Evolutionary conservation across 768 basidiomycete genomes (phyloP).

Genomic region (Boletus insuetus): DNA sequence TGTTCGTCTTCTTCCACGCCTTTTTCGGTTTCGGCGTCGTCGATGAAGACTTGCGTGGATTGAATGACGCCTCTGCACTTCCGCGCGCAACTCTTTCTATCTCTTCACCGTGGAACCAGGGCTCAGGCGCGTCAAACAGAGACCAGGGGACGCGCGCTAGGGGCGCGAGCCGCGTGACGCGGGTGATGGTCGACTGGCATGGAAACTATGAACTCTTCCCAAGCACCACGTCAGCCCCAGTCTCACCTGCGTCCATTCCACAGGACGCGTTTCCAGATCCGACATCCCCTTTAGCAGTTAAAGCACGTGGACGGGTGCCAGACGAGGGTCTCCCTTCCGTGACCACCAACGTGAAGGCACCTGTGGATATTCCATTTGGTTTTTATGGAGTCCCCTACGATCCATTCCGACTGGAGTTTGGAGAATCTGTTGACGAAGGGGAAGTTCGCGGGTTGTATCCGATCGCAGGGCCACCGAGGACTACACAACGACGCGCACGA

Average conservation of each 20-base stretch:
- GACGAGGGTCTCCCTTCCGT: background rate
- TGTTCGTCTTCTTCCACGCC: conserved; percentile 26
- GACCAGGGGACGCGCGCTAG: background rate
- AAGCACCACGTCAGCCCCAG: background rate
- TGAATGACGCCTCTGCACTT: background rate
- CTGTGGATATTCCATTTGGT: background rate
- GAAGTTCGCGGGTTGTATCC: conserved; percentile 8
- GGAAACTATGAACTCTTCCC: conserved; percentile 18
- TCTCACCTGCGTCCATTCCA: conserved; percentile 11
- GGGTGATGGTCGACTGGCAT: conserved; percentile 18
- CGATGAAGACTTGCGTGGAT: background rate
- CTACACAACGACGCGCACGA: conserved; percentile 1
- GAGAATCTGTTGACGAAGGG: background rate
- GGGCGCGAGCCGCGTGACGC: background rate
- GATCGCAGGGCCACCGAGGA: conserved; percentile 3
- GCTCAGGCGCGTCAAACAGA: background rate
- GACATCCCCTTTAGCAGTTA: conserved; percentile 6
- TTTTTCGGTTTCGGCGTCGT: conserved; percentile 21
- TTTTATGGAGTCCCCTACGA: conserved; percentile 17
- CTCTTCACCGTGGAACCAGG: background rate
- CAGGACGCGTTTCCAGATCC: conserved; percentile 24
- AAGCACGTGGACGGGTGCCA: background rate
- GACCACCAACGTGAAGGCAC: background rate
- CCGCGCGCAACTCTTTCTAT: background rate
- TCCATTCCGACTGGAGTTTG: conserved; percentile 20